phyloP scores from a whole-genome alignment of 306 rosid species.

The Gastrolobium bilobum region DNA sequence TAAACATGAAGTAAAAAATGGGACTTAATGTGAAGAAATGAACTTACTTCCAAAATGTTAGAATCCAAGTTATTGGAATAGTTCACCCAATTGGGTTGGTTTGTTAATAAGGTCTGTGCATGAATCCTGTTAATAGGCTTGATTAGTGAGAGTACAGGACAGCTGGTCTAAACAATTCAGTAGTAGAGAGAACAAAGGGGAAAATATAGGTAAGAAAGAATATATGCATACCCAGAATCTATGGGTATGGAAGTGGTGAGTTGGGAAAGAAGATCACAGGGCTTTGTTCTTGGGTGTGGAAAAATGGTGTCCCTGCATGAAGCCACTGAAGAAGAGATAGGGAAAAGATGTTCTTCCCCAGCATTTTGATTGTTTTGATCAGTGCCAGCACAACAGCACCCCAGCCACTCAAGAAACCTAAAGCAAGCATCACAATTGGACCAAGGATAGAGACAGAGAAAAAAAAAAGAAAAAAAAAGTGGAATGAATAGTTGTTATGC shows the following conservation, averaged over 20 bases:
- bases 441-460: slow-evolving; percentile 6
- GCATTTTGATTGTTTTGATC: slow-evolving; percentile 56
- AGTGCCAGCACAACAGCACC: slow-evolving; percentile 88
- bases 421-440: slow-evolving; percentile 40
- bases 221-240: slow-evolving; percentile 72
- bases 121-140: slow-evolving; percentile 63
- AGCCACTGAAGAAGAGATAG: slow-evolving; percentile 65
- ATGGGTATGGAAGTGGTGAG: slow-evolving; percentile 69
- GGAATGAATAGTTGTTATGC: not conserved
- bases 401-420: slow-evolving; percentile 85
- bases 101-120: slow-evolving; percentile 73
- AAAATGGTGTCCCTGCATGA: slow-evolving; percentile 77
- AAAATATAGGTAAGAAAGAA: not conserved
- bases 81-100: slow-evolving; percentile 81
- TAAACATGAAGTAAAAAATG: not conserved
- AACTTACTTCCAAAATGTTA: slow-evolving; percentile 60
- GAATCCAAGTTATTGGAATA: slow-evolving; percentile 62
- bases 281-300: slow-evolving; percentile 69
- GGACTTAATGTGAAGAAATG: not conserved
- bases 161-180: not conserved
- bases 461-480: not conserved
- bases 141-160: not conserved
- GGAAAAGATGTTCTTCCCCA: slow-evolving; percentile 71
- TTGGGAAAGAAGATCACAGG: slow-evolving; percentile 77
- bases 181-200: not conserved